Base-by-base conservation (phyloP, 2,329 filamentous ascomycete genomes). In the Epichloe sp. region DNA sequence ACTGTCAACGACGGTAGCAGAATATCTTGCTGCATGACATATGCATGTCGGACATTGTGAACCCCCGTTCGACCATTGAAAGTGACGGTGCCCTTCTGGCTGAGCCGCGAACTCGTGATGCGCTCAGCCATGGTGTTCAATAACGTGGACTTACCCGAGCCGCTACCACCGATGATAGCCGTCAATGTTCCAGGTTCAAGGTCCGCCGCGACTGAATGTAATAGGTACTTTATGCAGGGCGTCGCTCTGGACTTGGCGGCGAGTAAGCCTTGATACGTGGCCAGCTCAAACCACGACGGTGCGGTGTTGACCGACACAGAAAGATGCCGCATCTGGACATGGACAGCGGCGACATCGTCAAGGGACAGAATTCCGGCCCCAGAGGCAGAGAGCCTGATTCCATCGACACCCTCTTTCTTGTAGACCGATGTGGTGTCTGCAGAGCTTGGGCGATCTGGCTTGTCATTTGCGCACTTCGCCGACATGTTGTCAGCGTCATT, bases 1-100 rank as follows among this genome's bases (percentile, higher is more conserved):
- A 89, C 85, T 0, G 85, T 90, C 53, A 90, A 67, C 0, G 83
- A 84, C 0, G 85, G 82, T 0, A 88, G 71, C 1, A 90, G 69
- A 14, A 88, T 75, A 60, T 90, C 86, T 58, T 88, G 83, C 61
- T 89, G 83, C 74, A 85, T 85, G 19, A 86, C 84, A 69, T 88
- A 86, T 47, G 82, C 77, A 63, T 82, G 77, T 48, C 82, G 69
- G 45, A 83, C 69, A 51, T 69, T 71, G 26, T 75, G 68, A 4
- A 81, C 71, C 1, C 78, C 74, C 23, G 70, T 57, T 38, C 68
- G 64, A 1, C 75, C 77, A 60, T 87, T 88, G 65, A 86, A 88
- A 0, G 73, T 76, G 0, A 74, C 75, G 3, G 65, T 62, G 0
- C 85, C 85, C 3, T 72, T 68, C 34, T 78, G 73, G 2, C 66